Percentiles rank a stretch among this genome's conserved stretches.
phyloP scores from a whole-genome alignment of 2,329 filamentous ascomycete genomes.

The Aspergillus jensenii region DNA sequence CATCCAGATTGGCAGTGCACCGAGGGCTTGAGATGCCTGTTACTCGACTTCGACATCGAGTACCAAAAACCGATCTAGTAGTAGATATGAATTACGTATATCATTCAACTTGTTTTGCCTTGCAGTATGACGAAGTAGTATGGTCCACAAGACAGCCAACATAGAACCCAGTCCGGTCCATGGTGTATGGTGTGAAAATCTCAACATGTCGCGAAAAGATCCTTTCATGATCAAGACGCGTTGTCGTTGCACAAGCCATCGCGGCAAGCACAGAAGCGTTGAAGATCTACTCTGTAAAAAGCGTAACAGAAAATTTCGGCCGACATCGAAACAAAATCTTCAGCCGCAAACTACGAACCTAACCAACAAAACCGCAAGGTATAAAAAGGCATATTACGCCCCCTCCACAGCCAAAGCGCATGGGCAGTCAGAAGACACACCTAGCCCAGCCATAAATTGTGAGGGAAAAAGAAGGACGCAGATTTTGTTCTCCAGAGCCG shows the following conservation, averaged over 20 bases:
- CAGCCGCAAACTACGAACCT: neutral
- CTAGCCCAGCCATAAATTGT: slow-evolving; percentile 46
- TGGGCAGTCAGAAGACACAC: slow-evolving; percentile 38
- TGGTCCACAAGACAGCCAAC: neutral
- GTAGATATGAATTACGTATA: slow-evolving; percentile 3
- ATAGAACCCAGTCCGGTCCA: neutral
- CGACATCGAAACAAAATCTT: neutral
- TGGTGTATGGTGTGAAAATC: too few species aligned
- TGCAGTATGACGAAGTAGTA: neutral
- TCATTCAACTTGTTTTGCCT: neutral
- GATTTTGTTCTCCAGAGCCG: slow-evolving; percentile 44
- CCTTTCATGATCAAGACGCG: neutral
- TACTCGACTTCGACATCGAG: slow-evolving; percentile 12
- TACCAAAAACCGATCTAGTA: neutral
- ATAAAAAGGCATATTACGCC: slow-evolving; percentile 41
- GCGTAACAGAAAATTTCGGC: neutral
- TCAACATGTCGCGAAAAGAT: neutral
- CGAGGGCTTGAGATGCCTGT: slow-evolving; percentile 46
- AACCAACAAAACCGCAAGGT: neutral
- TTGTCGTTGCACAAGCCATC: neutral
- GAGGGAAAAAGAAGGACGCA: slow-evolving; percentile 47
- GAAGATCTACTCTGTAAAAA: neutral
- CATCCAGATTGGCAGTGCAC: slow-evolving; percentile 83
- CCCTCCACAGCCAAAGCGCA: slow-evolving; percentile 50
- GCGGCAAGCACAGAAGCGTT: neutral